Base-by-base conservation (phyloP, 768 basidiomycete genomes). In the Termitomyces sp. region DNA sequence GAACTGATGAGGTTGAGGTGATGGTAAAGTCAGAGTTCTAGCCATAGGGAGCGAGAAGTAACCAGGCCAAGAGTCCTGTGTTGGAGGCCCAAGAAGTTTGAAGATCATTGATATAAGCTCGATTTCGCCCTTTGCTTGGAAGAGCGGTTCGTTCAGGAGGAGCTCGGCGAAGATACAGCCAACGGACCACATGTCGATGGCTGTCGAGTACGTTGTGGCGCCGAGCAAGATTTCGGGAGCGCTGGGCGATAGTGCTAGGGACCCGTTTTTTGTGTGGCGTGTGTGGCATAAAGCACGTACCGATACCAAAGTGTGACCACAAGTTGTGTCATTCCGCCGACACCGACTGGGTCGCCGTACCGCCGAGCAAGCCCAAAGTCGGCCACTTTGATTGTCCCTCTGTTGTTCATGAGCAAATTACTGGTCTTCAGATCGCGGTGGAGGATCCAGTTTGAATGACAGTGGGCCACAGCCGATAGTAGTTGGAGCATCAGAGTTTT, bases 261-360 rank as follows among this genome's bases (percentile, higher is more conserved):
- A 56, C 45, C 44, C 53, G 51, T 45, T 19, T 46, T 45, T 19
- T 46, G 37, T 54, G 37, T 28, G 42, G 19, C 22, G 44, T 32
- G 59, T 35, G 56, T 35, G n/a, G 38, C 19, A 32, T 48, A 24
- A 38, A 51, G 51, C 68, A 49, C 69, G 69, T 70, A 94, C 96
- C 96, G 84, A 73, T 99, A 99, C 97, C 97, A 99, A 28, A 99
- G 77, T 1, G 97, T 99, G 14, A 99, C 97, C 2, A 99, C 97
- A 15, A 99, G 80, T 65, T 98, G 97, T 4, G 97, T 99, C 82
- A 99, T 84, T 30, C 95, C 93, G n/a, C 92, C 91, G 5, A 93
- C 86, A 21, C 96, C 95, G 11, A 98, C 81, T 10, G 97, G 97
- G 68, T 98, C 97, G 17, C 97, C 97, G 66, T 93, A 99, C 51